Evolutionary conservation across 2,329 filamentous ascomycete genomes (phyloP), one percentile per base, ranked within the genome.

Genomic region (Pseudodiploospora longispora): DNA sequence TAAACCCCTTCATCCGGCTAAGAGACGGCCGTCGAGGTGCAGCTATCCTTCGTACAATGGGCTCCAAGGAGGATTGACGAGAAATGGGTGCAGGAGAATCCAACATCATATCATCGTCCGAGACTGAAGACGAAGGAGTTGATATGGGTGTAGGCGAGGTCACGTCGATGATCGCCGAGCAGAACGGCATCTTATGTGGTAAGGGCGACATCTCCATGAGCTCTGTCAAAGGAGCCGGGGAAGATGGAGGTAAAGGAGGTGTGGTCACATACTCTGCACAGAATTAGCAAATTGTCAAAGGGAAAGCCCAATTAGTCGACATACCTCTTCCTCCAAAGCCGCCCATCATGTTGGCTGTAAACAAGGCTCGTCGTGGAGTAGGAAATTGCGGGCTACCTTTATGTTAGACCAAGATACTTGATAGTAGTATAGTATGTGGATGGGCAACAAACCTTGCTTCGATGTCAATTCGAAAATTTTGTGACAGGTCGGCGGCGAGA

Each of bases 391-490:
- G 66, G 52, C 66, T 68, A 47, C n/a, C 10, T 29, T 3, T 3
- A 19, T 30, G 37, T 39, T 30, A 39, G 37, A 5, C 10, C 34
- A 30, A 9, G 28, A 27, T 30, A 5, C 12, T 6, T 38, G n/a
- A 29, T 6, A 30, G 33, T 2, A 31, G 30, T 19, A 19, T 12
- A 27, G 28, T n/a, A 33, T 19, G 19, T 19, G 19, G 19, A 19
- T 19, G 19, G 19, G 19, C 10, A 48, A 70, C 76, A 55, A 73
- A 96, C 91, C 90, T 96, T 60, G 85, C 64, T 44, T 80, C 74
- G 49, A 68, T 88, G 66, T 96, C 90, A 63, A 97, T 86, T 62
- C 91, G 86, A 63, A 97, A 95, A 71, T 97, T 98, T 62, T 95
- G 89, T 47, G 90, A 96, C 56, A 97, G 76, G 67, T 98, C 93